phyloP scores from a whole-genome alignment of 148 eudicot species.

The Vaccinium myrtillus region DNA sequence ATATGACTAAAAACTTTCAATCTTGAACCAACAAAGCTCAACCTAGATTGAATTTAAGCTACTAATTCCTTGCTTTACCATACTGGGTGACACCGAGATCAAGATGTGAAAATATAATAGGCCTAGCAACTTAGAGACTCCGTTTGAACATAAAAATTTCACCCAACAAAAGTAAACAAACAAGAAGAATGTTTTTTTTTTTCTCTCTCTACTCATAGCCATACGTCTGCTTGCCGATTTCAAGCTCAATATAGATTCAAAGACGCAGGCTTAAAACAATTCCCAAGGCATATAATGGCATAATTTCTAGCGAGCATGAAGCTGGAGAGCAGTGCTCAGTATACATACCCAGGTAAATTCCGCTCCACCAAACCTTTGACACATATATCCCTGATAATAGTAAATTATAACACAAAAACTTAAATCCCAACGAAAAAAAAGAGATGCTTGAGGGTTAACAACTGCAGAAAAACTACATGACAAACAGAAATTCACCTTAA shows the following conservation, averaged over 20 bases:
- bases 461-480: not conserved
- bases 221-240: not conserved
- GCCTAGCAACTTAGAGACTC: not conserved
- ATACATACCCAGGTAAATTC: constrained; percentile 80
- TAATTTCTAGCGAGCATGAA: not conserved
- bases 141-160: not conserved
- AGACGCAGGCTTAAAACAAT: not conserved
- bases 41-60: not conserved
- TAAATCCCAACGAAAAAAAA: constrained; percentile 5
- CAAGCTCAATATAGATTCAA: not conserved
- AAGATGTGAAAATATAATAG: not conserved
- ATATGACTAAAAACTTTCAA: not conserved
- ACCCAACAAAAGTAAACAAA: not conserved
- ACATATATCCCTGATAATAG: constrained; percentile 72
- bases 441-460: not conserved
- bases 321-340: not conserved
- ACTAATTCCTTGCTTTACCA: not conserved
- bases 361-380: constrained; percentile 81
- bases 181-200: not conserved
- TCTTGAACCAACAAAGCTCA: not conserved
- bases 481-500: constrained; percentile 47
- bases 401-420: not conserved
- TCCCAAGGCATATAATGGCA: not conserved
- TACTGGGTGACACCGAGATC: not conserved
- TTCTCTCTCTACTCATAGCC: not conserved